Base-by-base conservation (phyloP, 2,329 filamentous ascomycete genomes). In the Clonostachys solani region DNA sequence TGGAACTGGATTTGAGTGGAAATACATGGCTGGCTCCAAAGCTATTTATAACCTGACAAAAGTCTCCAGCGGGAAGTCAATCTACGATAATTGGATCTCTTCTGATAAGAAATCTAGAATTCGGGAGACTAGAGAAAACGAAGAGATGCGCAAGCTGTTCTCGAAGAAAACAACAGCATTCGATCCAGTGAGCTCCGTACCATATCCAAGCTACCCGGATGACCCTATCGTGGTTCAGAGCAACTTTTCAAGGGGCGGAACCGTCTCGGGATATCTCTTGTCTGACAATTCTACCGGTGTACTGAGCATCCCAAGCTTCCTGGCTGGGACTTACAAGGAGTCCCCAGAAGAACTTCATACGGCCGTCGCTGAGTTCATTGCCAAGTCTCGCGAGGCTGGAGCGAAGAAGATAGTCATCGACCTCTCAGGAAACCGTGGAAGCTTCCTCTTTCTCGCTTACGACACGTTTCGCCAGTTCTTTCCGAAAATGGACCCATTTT, bases 401-500 rank as follows among this genome's bases (percentile, higher is more conserved):
- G 83, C 82, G 58, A 78, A 68, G 3, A 82, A 79, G 58, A 67
- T 88, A 6, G 70, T 88, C 33, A 76, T 88, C 49, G 85, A 88
- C 52, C 57, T 87, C 7, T 73, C 77, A 5, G 71, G 67, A 3
- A 89, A 88, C 52, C 69, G 68, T 1, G 84, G 84, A 37, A 84
- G 84, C 2, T 62, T 63, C 40, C 56, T 80, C 13, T 54, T 66
- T 9, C 66, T 72, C 8, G 75, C 72, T 2, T 69, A 69, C 42
- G 71, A 76, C 40, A 54, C 74, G 1, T 83, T 83, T 56, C 62
- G 63, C 12, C 59, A 69, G 34, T 57, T 67, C 9, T 66, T 66
- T 43, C 64, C 64, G n/a, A 41, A 50, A 17, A 49, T 52, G 2
- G 49, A 51, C 4, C 19, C 54, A 2, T 43, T 52, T 23, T 52